These are phyloP conservation scores for Simmondsia chinensis DNA, from an alignment of 148 eudicot genomes.

Conservation along the genomic window DNA sequence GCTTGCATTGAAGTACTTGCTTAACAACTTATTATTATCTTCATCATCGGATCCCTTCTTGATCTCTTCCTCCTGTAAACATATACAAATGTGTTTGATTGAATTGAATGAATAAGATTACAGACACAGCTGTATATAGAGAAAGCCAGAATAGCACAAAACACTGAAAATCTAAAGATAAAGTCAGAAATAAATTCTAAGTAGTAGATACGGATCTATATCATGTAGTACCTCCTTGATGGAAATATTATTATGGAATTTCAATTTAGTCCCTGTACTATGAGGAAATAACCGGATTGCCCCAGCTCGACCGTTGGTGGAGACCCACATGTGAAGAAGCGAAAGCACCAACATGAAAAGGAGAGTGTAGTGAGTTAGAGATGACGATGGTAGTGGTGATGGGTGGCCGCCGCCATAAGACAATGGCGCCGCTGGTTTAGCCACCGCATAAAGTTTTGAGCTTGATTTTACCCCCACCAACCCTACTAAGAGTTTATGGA, in stretches of 20 bases:
- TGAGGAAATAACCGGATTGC: conserved; percentile 27
- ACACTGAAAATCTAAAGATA: too few relatives aligned
- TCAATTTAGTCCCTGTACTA: background rate
- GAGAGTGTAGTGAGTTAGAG: conserved; percentile 1
- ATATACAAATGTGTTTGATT: too few relatives aligned
- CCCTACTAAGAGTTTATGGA: background rate
- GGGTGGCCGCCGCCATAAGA: conserved; percentile 33
- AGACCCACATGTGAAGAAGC: conserved; percentile 16
- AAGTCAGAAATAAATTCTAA: too few relatives aligned
- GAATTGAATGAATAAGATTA: too few relatives aligned
- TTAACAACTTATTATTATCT: conserved; percentile 14
- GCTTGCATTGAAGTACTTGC: conserved; percentile 28
- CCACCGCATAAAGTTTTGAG: conserved; percentile 23
- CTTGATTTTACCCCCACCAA: background rate
- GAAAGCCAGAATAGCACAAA: too few relatives aligned
- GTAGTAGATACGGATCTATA: background rate
- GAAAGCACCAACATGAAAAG: conserved; percentile 15
- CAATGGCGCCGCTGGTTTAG: conserved; percentile 20
- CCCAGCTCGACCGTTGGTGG: conserved; percentile 10
- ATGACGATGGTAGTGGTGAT: background rate
- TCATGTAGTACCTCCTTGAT: background rate
- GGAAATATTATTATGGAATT: too few relatives aligned
- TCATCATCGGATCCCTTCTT: background rate
- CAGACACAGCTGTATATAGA: too few relatives aligned
- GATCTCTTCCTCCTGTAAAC: background rate